Percentiles rank a stretch among this genome's conserved stretches.
Conservation (phyloP, 768 basidiomycete species). For the Lactarius sanguifluus region DNA sequence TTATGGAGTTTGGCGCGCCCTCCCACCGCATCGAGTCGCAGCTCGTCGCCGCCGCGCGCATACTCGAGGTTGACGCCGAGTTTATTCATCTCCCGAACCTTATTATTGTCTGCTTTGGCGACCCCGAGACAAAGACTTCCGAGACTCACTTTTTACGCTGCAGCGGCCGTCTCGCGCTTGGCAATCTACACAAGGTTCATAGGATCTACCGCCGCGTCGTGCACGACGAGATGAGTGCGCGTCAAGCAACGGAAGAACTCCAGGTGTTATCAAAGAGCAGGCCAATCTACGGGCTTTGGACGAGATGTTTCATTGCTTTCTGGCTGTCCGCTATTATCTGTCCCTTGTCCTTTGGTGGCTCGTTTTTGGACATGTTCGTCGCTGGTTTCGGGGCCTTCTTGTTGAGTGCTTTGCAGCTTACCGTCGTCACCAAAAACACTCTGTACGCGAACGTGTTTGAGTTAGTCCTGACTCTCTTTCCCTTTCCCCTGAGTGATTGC, state of each 20-base stretch:
- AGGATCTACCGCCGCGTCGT: constrained; percentile 82
- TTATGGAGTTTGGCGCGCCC: constrained; percentile 92
- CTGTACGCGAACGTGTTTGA: constrained; percentile 92
- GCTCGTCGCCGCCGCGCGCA: constrained; percentile 81
- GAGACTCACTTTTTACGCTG: constrained; percentile 90
- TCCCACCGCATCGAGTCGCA: constrained; percentile 94
- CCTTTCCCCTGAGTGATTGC: background rate
- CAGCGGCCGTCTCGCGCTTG: constrained; percentile 73
- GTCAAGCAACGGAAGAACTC: constrained; percentile 64
- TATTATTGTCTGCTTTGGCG: constrained; percentile 87
- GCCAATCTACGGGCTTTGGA: constrained; percentile 60
- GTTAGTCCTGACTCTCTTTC: constrained; percentile 45
- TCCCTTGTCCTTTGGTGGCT: constrained; percentile 82
- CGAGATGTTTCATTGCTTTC: constrained; percentile 69
- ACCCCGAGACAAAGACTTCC: constrained; percentile 84
- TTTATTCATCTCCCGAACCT: constrained; percentile 83
- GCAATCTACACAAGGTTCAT: constrained; percentile 82
- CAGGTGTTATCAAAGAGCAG: constrained; percentile 60
- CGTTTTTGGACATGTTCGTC: constrained; percentile 84
- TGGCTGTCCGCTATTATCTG: constrained; percentile 75
- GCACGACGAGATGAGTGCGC: constrained; percentile 89
- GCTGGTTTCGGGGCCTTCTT: constrained; percentile 67
- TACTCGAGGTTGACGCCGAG: constrained; percentile 88
- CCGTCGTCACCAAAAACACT: constrained; percentile 69
- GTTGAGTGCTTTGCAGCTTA: constrained; percentile 68